Conservation (phyloP, 257 asterid genomes). For the Capsicum rhomboideum region DNA sequence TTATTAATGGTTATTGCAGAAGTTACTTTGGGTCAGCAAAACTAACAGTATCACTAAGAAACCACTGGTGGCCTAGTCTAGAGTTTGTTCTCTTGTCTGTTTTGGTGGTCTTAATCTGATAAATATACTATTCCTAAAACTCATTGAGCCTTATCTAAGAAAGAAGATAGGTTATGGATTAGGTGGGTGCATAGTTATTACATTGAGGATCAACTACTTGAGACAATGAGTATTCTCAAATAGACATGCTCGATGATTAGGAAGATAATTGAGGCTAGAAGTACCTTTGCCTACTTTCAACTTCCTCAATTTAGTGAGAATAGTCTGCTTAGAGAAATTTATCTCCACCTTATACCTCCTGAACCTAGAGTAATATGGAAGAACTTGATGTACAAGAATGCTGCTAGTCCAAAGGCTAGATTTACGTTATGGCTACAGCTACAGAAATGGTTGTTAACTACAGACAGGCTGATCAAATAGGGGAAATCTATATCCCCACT, state of each 20-base stretch:
- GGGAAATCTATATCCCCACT: not conserved
- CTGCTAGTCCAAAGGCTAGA: not conserved
- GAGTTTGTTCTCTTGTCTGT: no score
- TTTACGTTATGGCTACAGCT: not conserved
- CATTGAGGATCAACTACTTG: not conserved
- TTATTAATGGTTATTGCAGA: no score
- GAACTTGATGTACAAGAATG: not conserved
- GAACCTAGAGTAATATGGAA: not conserved
- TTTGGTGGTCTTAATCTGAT: not conserved
- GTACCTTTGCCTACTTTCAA: not conserved
- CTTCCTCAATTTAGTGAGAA: no score
- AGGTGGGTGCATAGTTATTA: not conserved
- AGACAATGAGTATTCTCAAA: no score
- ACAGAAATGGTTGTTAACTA: not conserved
- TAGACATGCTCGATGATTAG: not conserved
- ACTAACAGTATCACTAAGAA: no score
- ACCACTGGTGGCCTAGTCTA: no score
- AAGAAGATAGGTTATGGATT: not conserved
- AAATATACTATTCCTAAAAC: no score
- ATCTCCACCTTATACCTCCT: not conserved
- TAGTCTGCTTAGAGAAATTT: not conserved
- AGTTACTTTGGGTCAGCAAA: no score
- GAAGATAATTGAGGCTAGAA: not conserved
- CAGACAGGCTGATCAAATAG: no score
- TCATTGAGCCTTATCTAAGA: not conserved